Evolutionary conservation across 2,329 filamentous ascomycete species (phyloP).

Genomic region (Ceratocystis lukuohia): DNA sequence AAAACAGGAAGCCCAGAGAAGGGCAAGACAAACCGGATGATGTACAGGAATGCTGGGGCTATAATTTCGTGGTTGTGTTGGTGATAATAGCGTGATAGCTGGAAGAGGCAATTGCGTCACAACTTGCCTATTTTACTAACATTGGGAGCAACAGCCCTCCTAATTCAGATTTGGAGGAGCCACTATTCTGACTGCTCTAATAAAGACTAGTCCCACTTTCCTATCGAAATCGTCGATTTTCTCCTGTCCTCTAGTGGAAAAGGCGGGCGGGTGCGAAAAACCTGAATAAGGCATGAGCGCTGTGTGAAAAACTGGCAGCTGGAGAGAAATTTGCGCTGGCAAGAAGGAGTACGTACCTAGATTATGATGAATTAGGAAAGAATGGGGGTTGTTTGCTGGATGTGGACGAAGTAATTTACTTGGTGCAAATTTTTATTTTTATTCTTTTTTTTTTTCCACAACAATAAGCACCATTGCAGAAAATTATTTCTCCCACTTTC

Average conservation of each 20-base stretch:
- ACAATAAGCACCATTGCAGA: conserved; percentile 24
- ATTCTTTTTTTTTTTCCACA: conserved; percentile 10
- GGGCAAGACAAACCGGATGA: no score
- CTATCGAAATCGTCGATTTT: no score
- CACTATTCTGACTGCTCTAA: not conserved
- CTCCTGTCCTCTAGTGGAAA: not conserved
- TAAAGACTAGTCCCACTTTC: not conserved
- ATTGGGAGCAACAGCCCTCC: no score
- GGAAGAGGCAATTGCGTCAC: no score
- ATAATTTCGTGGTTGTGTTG: no score
- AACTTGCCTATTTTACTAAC: no score
- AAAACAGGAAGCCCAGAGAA: no score
- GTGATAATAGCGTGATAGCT: no score
- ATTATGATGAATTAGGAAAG: not conserved
- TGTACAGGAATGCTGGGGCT: no score
- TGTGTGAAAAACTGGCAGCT: not conserved
- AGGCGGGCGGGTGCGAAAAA: not conserved
- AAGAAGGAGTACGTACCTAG: not conserved
- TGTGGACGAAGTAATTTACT: conserved; percentile 6
- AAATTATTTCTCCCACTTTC: conserved; percentile 28
- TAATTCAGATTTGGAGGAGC: not conserved
- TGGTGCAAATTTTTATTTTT: not conserved
- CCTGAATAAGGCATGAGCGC: no score
- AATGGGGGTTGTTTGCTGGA: conserved; percentile 7
- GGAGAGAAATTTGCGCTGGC: not conserved